A percentile compares a stretch with the other conserved stretches of the same genome.
These are phyloP conservation scores for Cordyceps cateniannulata DNA, from an alignment of 2,329 filamentous ascomycete genomes.

Conservation along the genomic window DNA sequence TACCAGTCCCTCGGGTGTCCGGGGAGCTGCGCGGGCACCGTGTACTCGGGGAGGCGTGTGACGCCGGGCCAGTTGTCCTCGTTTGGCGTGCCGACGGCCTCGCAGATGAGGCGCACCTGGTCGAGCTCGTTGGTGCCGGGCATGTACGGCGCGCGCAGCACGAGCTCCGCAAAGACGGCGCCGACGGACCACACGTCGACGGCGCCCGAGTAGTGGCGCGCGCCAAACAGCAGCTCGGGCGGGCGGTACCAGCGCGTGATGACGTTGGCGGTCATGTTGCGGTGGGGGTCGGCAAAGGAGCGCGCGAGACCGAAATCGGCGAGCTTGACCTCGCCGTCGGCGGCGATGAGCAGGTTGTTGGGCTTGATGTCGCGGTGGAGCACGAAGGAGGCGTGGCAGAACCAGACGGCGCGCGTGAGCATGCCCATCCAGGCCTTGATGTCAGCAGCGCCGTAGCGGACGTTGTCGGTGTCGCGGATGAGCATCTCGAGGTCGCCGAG, in stretches of 20 bases:
- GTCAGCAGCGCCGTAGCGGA: slow-evolving; percentile 80
- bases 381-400: slow-evolving; percentile 91
- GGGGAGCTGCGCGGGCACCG: slow-evolving; percentile 58
- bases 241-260: slow-evolving; percentile 97
- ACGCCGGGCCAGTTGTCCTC: slow-evolving; percentile 97
- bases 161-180: slow-evolving; percentile 85
- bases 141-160: slow-evolving; percentile 76
- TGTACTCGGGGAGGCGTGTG: slow-evolving; percentile 69
- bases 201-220: slow-evolving; percentile 78
- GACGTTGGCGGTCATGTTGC: slow-evolving; percentile 85
- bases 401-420: slow-evolving; percentile 89
- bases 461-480: slow-evolving; percentile 72
- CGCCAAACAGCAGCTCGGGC: slow-evolving; percentile 87
- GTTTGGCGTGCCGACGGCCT: slow-evolving; percentile 80
- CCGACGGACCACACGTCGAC: slow-evolving; percentile 95
- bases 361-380: slow-evolving; percentile 98
- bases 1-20: slow-evolving; percentile 66
- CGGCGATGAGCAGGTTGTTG: slow-evolving; percentile 92
- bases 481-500: slow-evolving; percentile 93
- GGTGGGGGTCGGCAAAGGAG: slow-evolving; percentile 80
- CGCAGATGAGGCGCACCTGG: slow-evolving; percentile 77
- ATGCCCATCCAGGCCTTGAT: slow-evolving; percentile 99
- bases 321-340: slow-evolving; percentile 88
- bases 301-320: slow-evolving; percentile 96
- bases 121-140: slow-evolving; percentile 79